Evolutionary conservation across 164 flowering plant genomes (phyloP), one percentile per base, ranked within the genome.

Genomic region (Annona squamosa): DNA sequence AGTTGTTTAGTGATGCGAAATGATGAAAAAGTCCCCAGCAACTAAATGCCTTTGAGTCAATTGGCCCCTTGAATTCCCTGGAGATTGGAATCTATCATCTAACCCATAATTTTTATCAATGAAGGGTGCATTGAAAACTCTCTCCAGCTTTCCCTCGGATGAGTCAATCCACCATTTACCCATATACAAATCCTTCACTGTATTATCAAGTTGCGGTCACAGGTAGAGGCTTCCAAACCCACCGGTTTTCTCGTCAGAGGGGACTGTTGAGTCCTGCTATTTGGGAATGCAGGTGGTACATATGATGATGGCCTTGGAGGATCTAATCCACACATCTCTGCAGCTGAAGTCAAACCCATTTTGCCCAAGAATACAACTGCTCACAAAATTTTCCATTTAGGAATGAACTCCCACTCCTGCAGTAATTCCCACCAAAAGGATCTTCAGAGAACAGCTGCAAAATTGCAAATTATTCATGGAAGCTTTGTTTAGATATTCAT

Each of bases 201-300:
- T 12, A 85, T 48, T 64, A 84, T 83, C 67, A 85, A 80, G 71
- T 89, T 84, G 62, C 80, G 88, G 74, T 88, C 92, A 59, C 79
- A 69, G 41, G 63, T 45, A 62, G 79, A 80, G 62, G 71, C 80
- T 48, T 84, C 81, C 5, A 73, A n/a, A 47, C 71, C 67, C 46
- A n/a, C n/a, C 44, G 59, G 17, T 69, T 69, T 46, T 75, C 73
- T 72, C 46, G 72, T 46, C 18, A 71, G 16, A 65, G 26, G 68
- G 9, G 80, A 45, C 4, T 65, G 80, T 71, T 77, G 70, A 48
- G 62, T 70, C 74, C 75, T 42, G 46, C 71, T 43, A 57, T 68
- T 80, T 46, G 76, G 70, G 61, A 44, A 59, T 44, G 71, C 41
- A 7, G 69, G 65, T 69, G 73, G 45, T 72, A 72, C 47, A 9